phyloP scores from a whole-genome alignment of 106 monocot species.

The Apostasia ramifera region DNA sequence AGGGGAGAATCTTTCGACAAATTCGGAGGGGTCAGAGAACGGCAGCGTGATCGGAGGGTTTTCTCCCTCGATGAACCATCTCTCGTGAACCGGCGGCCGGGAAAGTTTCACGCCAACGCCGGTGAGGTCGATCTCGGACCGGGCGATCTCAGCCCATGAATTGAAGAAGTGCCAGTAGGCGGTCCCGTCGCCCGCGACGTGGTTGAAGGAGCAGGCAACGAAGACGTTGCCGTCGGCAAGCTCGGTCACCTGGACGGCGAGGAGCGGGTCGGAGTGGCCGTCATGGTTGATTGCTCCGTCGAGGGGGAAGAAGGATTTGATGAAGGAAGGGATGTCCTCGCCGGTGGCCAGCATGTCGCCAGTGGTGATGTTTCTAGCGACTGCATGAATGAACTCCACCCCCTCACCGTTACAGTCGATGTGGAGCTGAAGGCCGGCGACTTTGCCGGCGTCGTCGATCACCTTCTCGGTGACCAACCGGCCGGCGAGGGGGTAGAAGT shows the following conservation, averaged over 20 bases:
- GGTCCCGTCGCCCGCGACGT: conserved; percentile 57
- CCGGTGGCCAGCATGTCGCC: conserved; percentile 29
- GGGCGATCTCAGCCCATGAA: conserved; percentile 52
- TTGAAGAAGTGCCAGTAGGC: conserved; percentile 76
- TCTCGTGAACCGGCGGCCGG: conserved; percentile 30
- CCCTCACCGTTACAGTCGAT: conserved; percentile 59
- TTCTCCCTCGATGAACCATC: conserved; percentile 50
- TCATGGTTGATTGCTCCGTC: conserved; percentile 44
- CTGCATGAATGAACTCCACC: conserved; percentile 49
- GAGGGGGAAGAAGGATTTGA: conserved; percentile 41
- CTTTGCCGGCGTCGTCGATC: conserved; percentile 3
- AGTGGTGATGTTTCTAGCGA: conserved; percentile 21
- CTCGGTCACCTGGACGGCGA: conserved; percentile 64
- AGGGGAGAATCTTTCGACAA: conserved; percentile 24
- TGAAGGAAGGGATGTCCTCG: conserved; percentile 24
- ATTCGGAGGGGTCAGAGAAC: conserved; percentile 15
- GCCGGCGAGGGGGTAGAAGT: conserved; percentile 77
- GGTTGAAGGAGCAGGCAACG: conserved; percentile 58
- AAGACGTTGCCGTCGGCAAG: conserved; percentile 62
- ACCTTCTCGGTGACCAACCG: conserved; percentile 29
- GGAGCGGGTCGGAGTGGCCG: conserved; percentile 40
- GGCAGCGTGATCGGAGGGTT: conserved; percentile 45
- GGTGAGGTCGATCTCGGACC: background rate
- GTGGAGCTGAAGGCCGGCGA: conserved; percentile 18
- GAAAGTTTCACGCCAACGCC: background rate